These are phyloP conservation scores for Ceratopteris richardii DNA, from an alignment of 75 land plant species.

Conservation along the genomic window DNA sequence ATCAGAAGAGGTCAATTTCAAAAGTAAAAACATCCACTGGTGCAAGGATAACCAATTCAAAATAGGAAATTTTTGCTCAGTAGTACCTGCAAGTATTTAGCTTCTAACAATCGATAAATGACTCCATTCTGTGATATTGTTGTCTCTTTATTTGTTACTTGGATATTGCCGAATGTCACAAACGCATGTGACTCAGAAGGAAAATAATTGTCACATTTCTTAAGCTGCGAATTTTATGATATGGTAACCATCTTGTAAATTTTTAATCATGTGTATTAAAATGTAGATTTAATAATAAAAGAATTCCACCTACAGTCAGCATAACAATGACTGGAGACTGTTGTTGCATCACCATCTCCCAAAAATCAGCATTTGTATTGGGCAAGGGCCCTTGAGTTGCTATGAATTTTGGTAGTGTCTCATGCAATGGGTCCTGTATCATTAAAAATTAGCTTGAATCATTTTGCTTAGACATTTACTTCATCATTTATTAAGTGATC, in stretches of 20 bases:
- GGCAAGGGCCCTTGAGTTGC: slow-evolving; percentile 92
- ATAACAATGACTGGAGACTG: slow-evolving; percentile 74
- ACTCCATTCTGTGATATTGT: slow-evolving; percentile 1
- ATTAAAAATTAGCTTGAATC: not conserved
- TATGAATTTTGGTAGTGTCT: slow-evolving; percentile 59
- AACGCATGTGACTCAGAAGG: not conserved
- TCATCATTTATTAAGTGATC: not conserved
- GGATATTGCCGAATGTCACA: not conserved
- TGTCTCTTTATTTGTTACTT: not conserved
- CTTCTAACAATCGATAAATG: not conserved
- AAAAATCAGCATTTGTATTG: slow-evolving; percentile 66
- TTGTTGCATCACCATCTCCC: slow-evolving; percentile 85
- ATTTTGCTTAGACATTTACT: not conserved
- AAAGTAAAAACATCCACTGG: too few relatives aligned
- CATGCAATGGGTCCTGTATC: slow-evolving; percentile 35
- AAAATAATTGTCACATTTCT: slow-evolving; percentile 2
- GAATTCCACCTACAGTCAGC: slow-evolving; percentile 45
- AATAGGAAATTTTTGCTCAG: too few relatives aligned
- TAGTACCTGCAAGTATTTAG: not conserved
- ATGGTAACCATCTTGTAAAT: too few relatives aligned
- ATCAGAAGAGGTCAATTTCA: too few relatives aligned
- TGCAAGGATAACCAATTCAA: too few relatives aligned
- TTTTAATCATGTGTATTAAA: too few relatives aligned
- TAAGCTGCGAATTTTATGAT: not conserved
- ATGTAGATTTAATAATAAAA: too few relatives aligned